Evolutionary conservation across 768 basidiomycete genomes (phyloP).

Genomic region (Xerocomellus chrysenteron): DNA sequence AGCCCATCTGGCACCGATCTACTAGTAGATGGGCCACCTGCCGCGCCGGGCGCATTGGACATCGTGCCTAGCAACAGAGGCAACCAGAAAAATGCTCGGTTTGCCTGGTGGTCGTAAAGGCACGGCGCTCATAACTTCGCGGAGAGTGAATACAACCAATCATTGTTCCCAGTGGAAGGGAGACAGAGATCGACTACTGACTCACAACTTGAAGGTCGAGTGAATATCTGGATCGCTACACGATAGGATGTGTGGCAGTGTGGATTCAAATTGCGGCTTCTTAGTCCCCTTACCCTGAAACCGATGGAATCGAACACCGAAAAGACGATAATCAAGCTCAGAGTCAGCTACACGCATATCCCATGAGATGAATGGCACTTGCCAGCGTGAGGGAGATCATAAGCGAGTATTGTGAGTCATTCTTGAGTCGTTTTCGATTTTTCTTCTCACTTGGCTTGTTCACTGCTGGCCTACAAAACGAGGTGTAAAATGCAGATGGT

Average conservation of each 20-base stretch:
- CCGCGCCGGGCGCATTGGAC: not conserved
- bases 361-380: not conserved
- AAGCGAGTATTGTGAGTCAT: not conserved
- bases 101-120: not conserved
- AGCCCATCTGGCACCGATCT: no score
- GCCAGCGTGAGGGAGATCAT: not conserved
- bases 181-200: not conserved
- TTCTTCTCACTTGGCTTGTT: not conserved
- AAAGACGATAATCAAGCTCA: not conserved
- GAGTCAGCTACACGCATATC: not conserved
- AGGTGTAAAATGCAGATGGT: not conserved
- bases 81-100: not conserved
- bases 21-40: no score
- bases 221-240: not conserved
- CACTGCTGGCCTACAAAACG: not conserved
- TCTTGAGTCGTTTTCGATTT: not conserved
- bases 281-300: not conserved
- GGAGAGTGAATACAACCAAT: no score
- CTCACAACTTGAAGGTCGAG: not conserved
- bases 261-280: not conserved
- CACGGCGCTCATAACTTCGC: not conserved
- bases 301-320: not conserved
- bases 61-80: not conserved
- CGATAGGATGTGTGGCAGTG: constrained; percentile 7
- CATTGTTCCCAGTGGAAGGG: not conserved